Percentiles rank a stretch among this genome's conserved stretches.
Evolutionary conservation across 306 rosid genomes (phyloP).

Genomic region (Morella rubra): DNA sequence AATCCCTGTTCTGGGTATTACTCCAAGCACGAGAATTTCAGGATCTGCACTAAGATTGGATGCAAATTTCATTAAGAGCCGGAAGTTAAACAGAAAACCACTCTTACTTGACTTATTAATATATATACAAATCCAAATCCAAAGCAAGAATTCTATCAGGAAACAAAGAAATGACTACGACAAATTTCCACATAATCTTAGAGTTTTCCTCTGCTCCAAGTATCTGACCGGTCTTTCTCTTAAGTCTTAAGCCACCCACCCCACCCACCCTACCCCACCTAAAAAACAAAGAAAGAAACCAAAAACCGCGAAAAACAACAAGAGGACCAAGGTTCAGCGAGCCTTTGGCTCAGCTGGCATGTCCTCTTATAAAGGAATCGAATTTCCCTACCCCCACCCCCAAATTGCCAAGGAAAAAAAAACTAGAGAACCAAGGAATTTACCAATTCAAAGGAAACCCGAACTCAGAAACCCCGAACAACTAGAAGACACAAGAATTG

Average conservation of each 20-base stretch:
- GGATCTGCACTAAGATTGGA: constrained; percentile 32
- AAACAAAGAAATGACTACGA: neutral
- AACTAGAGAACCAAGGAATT: neutral
- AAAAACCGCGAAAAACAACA: neutral
- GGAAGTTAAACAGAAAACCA: neutral
- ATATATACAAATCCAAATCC: neutral
- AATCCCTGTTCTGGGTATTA: neutral
- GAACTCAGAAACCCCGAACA: too few species aligned
- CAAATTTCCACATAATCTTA: neutral
- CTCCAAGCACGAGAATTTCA: neutral
- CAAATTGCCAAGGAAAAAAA: too few species aligned
- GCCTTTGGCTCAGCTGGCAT: too few species aligned
- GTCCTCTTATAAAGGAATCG: too few species aligned
- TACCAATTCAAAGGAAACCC: too few species aligned
- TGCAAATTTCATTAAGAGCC: constrained; percentile 1
- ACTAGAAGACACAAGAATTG: too few species aligned
- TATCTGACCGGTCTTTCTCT: neutral
- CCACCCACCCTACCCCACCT: neutral
- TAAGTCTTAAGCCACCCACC: neutral
- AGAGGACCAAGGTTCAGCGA: too few species aligned
- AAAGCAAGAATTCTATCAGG: neutral
- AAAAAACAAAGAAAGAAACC: neutral
- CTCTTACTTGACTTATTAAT: neutral
- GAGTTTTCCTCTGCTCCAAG: constrained; percentile 20
- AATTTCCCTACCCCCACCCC: too few species aligned